Percentiles rank a stretch among this genome's conserved stretches.
These are phyloP conservation scores for Candida xiaguanensis DNA, from an alignment of 805 yeast species.

Conservation along the genomic window DNA sequence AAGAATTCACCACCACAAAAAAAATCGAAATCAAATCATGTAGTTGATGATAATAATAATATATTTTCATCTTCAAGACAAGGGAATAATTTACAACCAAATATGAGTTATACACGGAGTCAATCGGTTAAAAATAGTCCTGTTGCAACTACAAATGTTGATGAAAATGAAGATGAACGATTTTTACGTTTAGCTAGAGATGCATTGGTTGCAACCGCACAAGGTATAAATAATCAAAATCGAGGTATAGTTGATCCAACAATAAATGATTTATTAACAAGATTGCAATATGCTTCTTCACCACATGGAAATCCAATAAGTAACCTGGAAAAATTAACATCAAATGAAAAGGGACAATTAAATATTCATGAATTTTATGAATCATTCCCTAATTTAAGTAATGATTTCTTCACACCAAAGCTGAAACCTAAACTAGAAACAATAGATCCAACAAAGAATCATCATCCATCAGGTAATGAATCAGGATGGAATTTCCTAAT, in stretches of 20 bases:
- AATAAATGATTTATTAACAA: constrained; percentile 51
- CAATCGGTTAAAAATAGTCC: constrained; percentile 2
- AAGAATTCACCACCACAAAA: constrained; percentile 4
- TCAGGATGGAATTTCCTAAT: constrained; percentile 33
- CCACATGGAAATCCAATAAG: constrained; percentile 55
- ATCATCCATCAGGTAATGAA: constrained; percentile 15
- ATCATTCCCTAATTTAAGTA: constrained; percentile 42
- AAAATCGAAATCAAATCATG: neutral
- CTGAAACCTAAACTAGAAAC: constrained; percentile 1
- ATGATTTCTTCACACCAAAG: constrained; percentile 26
- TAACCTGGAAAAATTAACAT: constrained; percentile 26
- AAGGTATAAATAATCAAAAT: constrained; percentile 27
- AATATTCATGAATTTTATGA: constrained; percentile 40
- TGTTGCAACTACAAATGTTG: neutral
- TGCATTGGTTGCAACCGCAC: constrained; percentile 52
- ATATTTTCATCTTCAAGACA: constrained; percentile 1
- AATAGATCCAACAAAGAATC: constrained; percentile 5
- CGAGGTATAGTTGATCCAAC: constrained; percentile 54
- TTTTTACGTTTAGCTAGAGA: constrained; percentile 60
- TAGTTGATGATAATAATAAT: constrained; percentile 2
- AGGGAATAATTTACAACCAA: constrained; percentile 7
- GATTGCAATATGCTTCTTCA: constrained; percentile 56
- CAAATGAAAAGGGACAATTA: constrained; percentile 39
- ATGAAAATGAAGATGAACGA: constrained; percentile 44
- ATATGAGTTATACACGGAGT: constrained; percentile 13